Conservation (phyloP, 345 rosid genomes). For the Rubroshorea leprosula region DNA sequence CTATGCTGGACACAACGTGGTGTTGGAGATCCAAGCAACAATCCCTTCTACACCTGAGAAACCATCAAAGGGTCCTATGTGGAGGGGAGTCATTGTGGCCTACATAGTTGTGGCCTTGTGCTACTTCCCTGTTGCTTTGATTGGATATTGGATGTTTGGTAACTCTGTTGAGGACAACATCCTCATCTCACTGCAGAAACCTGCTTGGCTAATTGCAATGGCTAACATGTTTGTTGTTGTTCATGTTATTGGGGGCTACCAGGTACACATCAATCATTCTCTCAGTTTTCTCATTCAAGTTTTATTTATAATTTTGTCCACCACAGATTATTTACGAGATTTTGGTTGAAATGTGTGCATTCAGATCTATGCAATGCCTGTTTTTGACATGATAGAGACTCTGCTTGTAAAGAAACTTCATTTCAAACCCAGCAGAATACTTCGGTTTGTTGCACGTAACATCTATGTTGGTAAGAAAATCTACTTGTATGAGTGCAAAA, state of each 20-base stretch:
- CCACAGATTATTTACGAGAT: neutral
- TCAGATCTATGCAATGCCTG: constrained; percentile 62
- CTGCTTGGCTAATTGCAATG: constrained; percentile 58
- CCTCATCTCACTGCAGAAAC: constrained; percentile 50
- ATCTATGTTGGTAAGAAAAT: constrained; percentile 46
- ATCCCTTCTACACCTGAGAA: constrained; percentile 73
- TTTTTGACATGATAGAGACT: constrained; percentile 65
- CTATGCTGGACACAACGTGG: constrained; percentile 78
- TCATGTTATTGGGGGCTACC: constrained; percentile 79
- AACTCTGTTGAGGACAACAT: constrained; percentile 51
- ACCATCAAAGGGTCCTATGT: constrained; percentile 72
- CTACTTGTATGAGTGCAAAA: neutral
- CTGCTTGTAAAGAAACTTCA: constrained; percentile 45
- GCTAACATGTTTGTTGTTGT: constrained; percentile 74
- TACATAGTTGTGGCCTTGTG: constrained; percentile 66
- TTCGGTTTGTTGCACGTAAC: constrained; percentile 43
- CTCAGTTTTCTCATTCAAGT: neutral
- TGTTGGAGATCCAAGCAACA: constrained; percentile 75
- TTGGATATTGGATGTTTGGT: constrained; percentile 60
- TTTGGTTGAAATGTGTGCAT: neutral
- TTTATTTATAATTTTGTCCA: neutral
- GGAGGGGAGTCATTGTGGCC: constrained; percentile 68
- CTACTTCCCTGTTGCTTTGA: constrained; percentile 69
- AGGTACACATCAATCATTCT: constrained; percentile 28
- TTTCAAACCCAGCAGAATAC: constrained; percentile 31